Base-by-base conservation (phyloP, 2,329 filamentous ascomycete genomes). In the Monilinia laxa region DNA sequence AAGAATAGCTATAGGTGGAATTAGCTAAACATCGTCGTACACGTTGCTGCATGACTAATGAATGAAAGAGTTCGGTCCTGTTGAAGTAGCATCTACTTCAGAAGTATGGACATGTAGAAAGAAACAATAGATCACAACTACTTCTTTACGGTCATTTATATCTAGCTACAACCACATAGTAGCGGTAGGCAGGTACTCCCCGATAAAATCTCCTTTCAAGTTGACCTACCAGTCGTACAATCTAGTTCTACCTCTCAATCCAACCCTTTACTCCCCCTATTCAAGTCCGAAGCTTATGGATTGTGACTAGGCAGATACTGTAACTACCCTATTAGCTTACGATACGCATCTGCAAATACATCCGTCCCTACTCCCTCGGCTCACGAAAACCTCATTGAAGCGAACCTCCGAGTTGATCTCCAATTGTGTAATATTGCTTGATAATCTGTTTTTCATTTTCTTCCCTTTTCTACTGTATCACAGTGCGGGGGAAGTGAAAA, bases 401-500 rank as follows among this genome's bases (percentile, higher is more conserved):
- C 28, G 42, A 60, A 16, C 16, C 20, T 23, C 25, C 20, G 28
- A 51, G 42, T 51, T 49, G 42, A 60, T 60, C 49, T 60, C 20
- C 14, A 60, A 51, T 60, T 20, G 28, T 35, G 28, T 35, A 23
- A 38, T 20, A 11, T 5, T 38, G 42, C 45, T 60, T 60, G 45
- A 18, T 60, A 60, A 60, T 51, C 42, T 35, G 14, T 49, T 16
- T 9, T 42, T 47, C 42, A 49, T 47, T 35, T 7, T 35, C 49
- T 49, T 35, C 14, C 42, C 16, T 20, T 35, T n/a, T 35, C 56
- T 9, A 20, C 20, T 47, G 18, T 3, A 9, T 9, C 16, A 18
- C 31, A 16, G 20, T 47, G 57, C 55, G 38, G 55, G 55, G 55
- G 55, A 47, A 35, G 57, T 14, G 28, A 60, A 4, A 60, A 28